Evolutionary conservation across 257 asterid species (phyloP), one percentile per base, ranked within the genome.

Genomic region (Eucommia ulmoides): DNA sequence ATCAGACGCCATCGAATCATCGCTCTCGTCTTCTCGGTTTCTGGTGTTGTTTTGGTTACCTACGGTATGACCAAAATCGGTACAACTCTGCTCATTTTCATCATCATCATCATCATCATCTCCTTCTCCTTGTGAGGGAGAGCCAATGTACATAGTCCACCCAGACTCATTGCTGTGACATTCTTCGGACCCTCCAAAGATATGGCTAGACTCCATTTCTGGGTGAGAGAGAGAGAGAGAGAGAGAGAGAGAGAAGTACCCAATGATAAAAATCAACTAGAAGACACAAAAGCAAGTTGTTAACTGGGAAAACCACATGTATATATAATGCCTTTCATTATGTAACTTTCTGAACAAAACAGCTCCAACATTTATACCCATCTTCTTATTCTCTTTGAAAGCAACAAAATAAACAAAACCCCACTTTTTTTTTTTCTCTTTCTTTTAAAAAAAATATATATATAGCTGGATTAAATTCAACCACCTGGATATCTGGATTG

Each of bases 141-240:
- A 66, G n/a, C 74, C 78, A 51, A 71, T 71, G 57, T 71, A 71
- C 78, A 71, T 71, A 23, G 78, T 71, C 78, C 78, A 71, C 8
- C 78, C 78, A 19, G 78, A 71, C 64, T 71, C 78, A 59, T 70
- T 55, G 59, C 78, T 71, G 54, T 71, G 67, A 50, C 78, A 71
- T 45, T 66, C 78, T 55, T 71, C 78, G 18, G 33, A 73, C 21
- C 41, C 68, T 51, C 64, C 67, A 61, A 38, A 41, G 12, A 17
- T n/a, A 11, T 66, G 60, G 42, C 70, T 54, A 41, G 66, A 61
- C 41, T 71, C 71, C 78, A 66, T 71, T 60, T 19, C 10, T 14
- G 5, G 2, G 12, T 2, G 23, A 22, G 2, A 10, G 10, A 16
- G 20, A 16, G 9, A 2, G 20, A 2, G 20, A 16, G 20, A 16